A percentile compares a stretch with the other conserved stretches of the same genome.
phyloP scores from a whole-genome alignment of 768 basidiomycete genomes.

The Kondoa subrosea region DNA sequence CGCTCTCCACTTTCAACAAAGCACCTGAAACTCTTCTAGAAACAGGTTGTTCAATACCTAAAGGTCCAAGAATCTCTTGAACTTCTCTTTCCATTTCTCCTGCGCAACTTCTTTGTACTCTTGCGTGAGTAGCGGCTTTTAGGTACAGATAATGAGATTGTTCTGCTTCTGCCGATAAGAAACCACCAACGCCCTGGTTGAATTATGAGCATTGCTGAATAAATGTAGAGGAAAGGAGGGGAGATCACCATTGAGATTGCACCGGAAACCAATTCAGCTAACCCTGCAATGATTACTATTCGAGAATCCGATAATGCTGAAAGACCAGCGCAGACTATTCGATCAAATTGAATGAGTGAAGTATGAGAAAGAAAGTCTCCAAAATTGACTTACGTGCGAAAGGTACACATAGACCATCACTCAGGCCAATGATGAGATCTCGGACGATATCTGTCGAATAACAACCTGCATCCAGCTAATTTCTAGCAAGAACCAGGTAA shows the following conservation, averaged over 20 bases:
- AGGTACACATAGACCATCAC: not conserved
- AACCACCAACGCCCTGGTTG: conserved; percentile 72
- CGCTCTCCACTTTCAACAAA: conserved; percentile 39
- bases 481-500: conserved; percentile 35
- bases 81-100: conserved; percentile 97
- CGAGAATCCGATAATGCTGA: conserved; percentile 73
- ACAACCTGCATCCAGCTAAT: not conserved
- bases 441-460: not conserved
- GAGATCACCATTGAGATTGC: not conserved
- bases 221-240: too few species aligned
- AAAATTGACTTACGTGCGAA: not conserved
- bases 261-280: not conserved
- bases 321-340: conserved; percentile 46
- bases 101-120: conserved; percentile 73
- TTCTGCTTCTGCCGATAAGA: conserved; percentile 91
- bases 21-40: conserved; percentile 61
- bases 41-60: conserved; percentile 71
- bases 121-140: conserved; percentile 48
- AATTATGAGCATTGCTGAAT: not conserved
- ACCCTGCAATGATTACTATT: conserved; percentile 42
- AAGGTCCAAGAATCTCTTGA: conserved; percentile 62
- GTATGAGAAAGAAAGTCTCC: not conserved
- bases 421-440: conserved; percentile 12
- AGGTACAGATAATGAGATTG: conserved; percentile 78
- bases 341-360: not conserved